Conservation (phyloP, 2,329 filamentous ascomycete species). For the Alternaria longipes region DNA sequence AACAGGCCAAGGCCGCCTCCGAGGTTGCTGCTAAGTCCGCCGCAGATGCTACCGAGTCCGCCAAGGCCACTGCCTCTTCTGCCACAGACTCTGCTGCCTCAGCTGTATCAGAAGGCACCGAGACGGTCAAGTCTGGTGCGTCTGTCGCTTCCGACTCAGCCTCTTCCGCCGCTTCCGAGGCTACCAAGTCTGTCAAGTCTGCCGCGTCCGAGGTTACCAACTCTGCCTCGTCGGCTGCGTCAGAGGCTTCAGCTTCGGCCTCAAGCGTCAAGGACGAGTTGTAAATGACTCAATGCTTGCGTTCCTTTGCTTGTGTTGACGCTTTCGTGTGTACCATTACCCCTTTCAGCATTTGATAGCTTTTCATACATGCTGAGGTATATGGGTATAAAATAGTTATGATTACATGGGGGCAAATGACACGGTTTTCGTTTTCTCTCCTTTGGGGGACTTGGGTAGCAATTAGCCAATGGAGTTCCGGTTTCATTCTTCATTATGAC, state of each 20-base stretch:
- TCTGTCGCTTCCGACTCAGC: constrained; percentile 46
- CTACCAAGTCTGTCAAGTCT: constrained; percentile 42
- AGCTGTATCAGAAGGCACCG: constrained; percentile 46
- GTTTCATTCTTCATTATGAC: constrained; percentile 27
- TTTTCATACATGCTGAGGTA: constrained; percentile 25
- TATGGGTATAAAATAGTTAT: constrained; percentile 39
- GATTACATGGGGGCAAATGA: constrained; percentile 30
- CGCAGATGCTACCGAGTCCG: constrained; percentile 50
- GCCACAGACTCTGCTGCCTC: constrained; percentile 49
- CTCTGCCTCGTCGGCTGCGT: constrained; percentile 41
- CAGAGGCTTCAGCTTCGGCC: constrained; percentile 21
- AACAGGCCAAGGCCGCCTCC: constrained; percentile 53
- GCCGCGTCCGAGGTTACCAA: constrained; percentile 46
- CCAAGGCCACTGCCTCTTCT: constrained; percentile 54
- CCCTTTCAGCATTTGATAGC: constrained; percentile 30
- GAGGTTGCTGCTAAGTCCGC: constrained; percentile 48
- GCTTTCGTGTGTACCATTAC: constrained; percentile 30
- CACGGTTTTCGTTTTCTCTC: constrained; percentile 21
- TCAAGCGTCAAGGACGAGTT: constrained; percentile 73
- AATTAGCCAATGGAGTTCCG: constrained; percentile 43
- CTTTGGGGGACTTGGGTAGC: constrained; percentile 28
- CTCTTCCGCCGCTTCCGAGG: constrained; percentile 26
- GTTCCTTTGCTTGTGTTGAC: constrained; percentile 25
- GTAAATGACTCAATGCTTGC: constrained; percentile 60
- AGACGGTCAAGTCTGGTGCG: constrained; percentile 50